Conservation (phyloP, 177 flowering plant species). For the Telopea speciosissima region DNA sequence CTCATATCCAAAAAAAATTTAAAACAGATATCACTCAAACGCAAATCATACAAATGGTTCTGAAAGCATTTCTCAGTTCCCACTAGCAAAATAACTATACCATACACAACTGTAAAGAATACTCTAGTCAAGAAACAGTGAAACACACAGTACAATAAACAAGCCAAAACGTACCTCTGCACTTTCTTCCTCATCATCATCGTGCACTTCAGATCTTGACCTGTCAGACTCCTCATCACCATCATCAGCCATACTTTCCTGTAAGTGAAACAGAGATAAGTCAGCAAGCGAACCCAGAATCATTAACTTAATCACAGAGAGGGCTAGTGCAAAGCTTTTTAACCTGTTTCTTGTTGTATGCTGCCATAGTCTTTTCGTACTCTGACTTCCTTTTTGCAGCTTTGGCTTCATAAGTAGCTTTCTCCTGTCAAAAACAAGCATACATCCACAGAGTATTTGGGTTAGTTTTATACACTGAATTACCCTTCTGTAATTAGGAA, state of each 20-base stretch:
- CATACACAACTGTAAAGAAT: neutral
- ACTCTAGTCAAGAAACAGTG: neutral
- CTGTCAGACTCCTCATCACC: slow-evolving; percentile 10
- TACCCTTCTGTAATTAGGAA: neutral
- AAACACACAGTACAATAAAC: no score
- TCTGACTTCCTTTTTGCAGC: slow-evolving; percentile 69
- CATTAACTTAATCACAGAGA: neutral
- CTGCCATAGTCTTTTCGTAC: slow-evolving; percentile 58
- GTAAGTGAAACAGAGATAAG: neutral
- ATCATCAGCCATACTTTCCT: slow-evolving; percentile 31
- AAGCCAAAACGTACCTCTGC: slow-evolving; percentile 20
- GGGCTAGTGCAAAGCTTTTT: slow-evolving; percentile 1
- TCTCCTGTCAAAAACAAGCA: slow-evolving; percentile 46
- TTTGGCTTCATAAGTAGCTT: slow-evolving; percentile 77
- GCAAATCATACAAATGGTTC: no score
- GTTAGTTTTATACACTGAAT: slow-evolving; percentile 23
- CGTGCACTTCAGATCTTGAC: slow-evolving; percentile 40
- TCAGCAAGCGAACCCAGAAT: neutral
- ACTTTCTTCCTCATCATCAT: slow-evolving; percentile 32
- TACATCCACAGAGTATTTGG: neutral
- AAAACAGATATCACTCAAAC: no score
- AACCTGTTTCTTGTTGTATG: slow-evolving; percentile 73
- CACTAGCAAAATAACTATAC: no score
- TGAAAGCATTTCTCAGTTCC: no score
- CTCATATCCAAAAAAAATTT: no score